These are phyloP conservation scores for Capsicum chinense DNA, from an alignment of 257 asterid species.

Conservation along the genomic window DNA sequence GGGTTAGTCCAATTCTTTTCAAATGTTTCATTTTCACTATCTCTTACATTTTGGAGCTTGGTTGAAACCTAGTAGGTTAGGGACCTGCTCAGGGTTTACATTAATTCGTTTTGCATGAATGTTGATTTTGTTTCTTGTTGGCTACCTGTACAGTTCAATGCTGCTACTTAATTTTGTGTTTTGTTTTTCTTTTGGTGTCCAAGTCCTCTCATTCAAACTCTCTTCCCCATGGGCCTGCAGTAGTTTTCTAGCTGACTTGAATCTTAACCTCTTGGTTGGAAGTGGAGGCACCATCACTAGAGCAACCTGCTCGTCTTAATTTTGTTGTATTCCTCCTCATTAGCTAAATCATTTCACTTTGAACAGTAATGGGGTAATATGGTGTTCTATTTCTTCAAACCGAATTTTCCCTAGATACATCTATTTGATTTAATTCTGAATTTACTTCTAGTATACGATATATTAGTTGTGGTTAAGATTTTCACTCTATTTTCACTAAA, in stretches of 20 bases:
- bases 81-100: background rate
- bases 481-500: too few relatives aligned
- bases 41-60: slow-evolving; percentile 16
- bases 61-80: background rate
- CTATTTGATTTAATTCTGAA: too few relatives aligned
- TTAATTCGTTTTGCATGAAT: background rate
- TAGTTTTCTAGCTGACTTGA: background rate
- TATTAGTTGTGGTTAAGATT: too few relatives aligned
- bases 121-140: background rate
- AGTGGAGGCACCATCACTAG: slow-evolving; percentile 6
- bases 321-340: background rate
- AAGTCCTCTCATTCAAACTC: background rate
- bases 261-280: background rate
- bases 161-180: background rate
- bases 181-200: background rate
- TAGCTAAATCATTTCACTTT: background rate
- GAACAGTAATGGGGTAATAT: background rate
- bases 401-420: too few relatives aligned
- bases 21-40: background rate
- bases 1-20: slow-evolving; percentile 40
- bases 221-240: background rate
- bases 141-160: background rate
- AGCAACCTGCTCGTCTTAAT: background rate
- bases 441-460: too few relatives aligned
- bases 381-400: background rate